Base-by-base conservation (phyloP, 768 basidiomycete species). In the Boletus bicolor region DNA sequence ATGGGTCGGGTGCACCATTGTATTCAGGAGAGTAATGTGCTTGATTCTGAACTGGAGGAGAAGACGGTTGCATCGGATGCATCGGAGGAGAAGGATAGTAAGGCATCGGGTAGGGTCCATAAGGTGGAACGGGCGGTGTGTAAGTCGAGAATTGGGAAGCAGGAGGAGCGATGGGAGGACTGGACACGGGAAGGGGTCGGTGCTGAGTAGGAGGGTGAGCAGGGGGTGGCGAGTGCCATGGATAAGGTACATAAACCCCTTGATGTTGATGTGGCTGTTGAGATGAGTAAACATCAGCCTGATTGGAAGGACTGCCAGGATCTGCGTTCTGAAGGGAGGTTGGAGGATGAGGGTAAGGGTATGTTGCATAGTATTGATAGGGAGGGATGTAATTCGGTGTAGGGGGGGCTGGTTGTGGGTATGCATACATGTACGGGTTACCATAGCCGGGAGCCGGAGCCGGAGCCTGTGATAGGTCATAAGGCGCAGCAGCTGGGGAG, bases 291-390 rank as follows among this genome's bases (percentile, higher is more conserved):
- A 70, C 54, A 21, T 77, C 77, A 35, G 39, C 54, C 49, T 57
- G 68, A 50, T 56, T 64, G 26, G 68, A 57, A 26, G 67, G 65
- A 21, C 55, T 65, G 19, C 60, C 56, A 34, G 68, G 59, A 58
- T 79, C 72, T 63, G 76, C 57, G 64, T 77, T 68, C 70, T 73
- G 75, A 30, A 69, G 54, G n/a, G 76, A 47, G 56, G 71, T 56
- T 43, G 78, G 77, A 45, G 78, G 76, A 51, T 77, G 75, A 77
- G 79, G 74, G 65, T 83, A 85, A 39, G 74, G 67, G 68, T 82
- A 85, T 55, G 77, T 74, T 39, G 76, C 51, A 53, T 80, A 78
- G 60, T 79, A 77, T 49, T 69, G 71, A 49, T 72, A 75, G 36
- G 75, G 64, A 52, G 68, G 63, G 48, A 72, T 71, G 65, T 79